Base-by-base conservation (phyloP, 192 early-diverging fungal genomes). In the Rhizophagus clarus region DNA sequence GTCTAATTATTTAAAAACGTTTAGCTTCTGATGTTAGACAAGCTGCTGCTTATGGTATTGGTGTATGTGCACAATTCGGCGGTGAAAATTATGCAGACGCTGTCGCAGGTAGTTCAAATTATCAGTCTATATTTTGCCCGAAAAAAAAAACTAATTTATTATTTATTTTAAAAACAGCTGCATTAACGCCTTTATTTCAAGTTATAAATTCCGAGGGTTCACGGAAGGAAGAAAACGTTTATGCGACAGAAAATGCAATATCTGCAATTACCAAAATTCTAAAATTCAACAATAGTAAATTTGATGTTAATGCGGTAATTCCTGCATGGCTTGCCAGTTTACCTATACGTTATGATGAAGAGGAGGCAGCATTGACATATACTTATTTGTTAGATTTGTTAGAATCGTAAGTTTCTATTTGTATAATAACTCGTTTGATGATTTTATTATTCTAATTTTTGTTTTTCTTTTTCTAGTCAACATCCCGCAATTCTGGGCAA, bases 241-340 rank as follows among this genome's bases (percentile, higher is more conserved):
- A 91, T 82, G 96, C 95, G 8, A 97, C 96, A 1, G 98, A 99
- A 85, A 99, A 99, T 80, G 92, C 93, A 20, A 88, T 98, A 22
- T 89, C 96, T n/a, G 96, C 97, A 7, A 82, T 99, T 51, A 93
- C 93, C 74, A 99, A 98, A 88, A 94, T 97, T 67, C 88, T 92
- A 80, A 89, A 91, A 63, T 93, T 88, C 79, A 91, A 90, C 81
- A 81, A 74, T 60, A 83, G 84, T 77, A 86, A 93, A 77, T 84
- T 92, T 72, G 91, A 94, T 66, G 82, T 90, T 20, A 87, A 90
- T 40, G 71, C 81, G 10, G 89, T 94, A 40, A 78, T 94, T 73
- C 86, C 87, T 60, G 82, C 87, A 14, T 99, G 97, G 97, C 88
- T 97, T 71, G 81, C 85, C 1, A 83, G 89, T 26, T 84, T 99